phyloP scores from a whole-genome alignment of 108 stramenopile genomes.

The Nitzschia sp. region DNA sequence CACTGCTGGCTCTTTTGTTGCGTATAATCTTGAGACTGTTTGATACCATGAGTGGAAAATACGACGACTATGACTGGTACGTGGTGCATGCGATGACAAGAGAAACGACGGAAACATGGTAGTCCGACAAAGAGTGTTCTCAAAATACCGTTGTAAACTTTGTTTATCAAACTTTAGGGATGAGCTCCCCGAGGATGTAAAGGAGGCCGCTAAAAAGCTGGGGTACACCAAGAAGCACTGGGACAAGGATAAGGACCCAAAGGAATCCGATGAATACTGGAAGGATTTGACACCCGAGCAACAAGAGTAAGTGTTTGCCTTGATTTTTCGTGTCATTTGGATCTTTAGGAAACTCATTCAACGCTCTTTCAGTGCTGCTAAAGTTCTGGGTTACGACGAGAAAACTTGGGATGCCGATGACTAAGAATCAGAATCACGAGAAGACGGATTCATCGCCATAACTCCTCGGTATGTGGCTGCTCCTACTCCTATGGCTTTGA shows the following conservation, averaged over 20 bases:
- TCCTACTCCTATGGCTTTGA: too few species aligned
- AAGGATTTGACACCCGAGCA: slow-evolving; percentile 35
- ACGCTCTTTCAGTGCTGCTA: slow-evolving; percentile 23
- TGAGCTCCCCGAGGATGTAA: slow-evolving; percentile 33
- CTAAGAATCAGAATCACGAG: too few species aligned
- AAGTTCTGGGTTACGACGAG: slow-evolving; percentile 44
- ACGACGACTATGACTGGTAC: slow-evolving; percentile 21
- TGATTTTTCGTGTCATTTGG: background rate
- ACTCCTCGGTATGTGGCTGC: too few species aligned
- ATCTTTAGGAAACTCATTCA: too few species aligned
- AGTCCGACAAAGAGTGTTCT: too few species aligned
- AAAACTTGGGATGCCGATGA: slow-evolving; percentile 34
- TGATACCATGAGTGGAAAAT: slow-evolving; percentile 7
- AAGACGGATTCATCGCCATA: too few species aligned
- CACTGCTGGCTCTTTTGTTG: too few species aligned
- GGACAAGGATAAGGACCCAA: slow-evolving; percentile 34
- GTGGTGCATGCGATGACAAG: too few species aligned
- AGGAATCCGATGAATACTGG: slow-evolving; percentile 31
- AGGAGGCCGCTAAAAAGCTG: slow-evolving; percentile 33
- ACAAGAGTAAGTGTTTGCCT: slow-evolving; percentile 17
- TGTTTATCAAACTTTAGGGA: too few species aligned
- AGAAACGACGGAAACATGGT: too few species aligned
- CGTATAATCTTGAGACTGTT: too few species aligned
- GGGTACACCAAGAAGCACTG: slow-evolving; percentile 56
- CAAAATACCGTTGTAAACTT: too few species aligned